Percentiles rank a stretch among this genome's conserved stretches.
Conservation (phyloP, 2,329 filamentous ascomycete species). For the Cercospora sesami region DNA sequence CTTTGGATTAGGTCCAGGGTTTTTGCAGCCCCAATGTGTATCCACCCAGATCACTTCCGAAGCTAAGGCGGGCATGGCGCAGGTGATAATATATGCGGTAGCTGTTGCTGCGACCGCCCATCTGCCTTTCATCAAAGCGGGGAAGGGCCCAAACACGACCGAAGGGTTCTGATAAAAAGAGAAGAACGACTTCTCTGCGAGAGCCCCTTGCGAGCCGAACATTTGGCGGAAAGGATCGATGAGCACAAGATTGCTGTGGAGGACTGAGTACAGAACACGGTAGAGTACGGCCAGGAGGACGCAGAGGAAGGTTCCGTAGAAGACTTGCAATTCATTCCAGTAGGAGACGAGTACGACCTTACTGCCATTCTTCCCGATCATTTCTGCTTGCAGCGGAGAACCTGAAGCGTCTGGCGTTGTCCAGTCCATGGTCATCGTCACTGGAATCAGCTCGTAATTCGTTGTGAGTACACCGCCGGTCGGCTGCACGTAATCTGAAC, state of each 20-base stretch:
- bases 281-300: constrained; percentile 26
- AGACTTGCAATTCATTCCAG: constrained; percentile 17
- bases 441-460: not conserved
- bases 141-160: not conserved
- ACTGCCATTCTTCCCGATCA: not conserved
- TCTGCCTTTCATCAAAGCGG: constrained; percentile 2
- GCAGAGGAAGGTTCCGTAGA: constrained; percentile 23
- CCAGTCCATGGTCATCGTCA: not conserved
- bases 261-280: constrained; percentile 21
- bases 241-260: constrained; percentile 23
- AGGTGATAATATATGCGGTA: constrained; percentile 6
- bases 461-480: not conserved
- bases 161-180: constrained; percentile 22
- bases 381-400: not conserved
- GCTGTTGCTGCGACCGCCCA: not conserved
- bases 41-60: constrained; percentile 20
- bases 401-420: not conserved
- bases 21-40: constrained; percentile 9
- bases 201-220: constrained; percentile 15
- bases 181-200: constrained; percentile 23
- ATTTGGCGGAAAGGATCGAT: constrained; percentile 28
- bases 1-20: not conserved
- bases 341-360: not conserved
- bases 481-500: not conserved
- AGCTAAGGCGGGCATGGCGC: constrained; percentile 14